These are phyloP conservation scores for Sarcodon aspratus DNA, from an alignment of 768 basidiomycete species.

Conservation along the genomic window DNA sequence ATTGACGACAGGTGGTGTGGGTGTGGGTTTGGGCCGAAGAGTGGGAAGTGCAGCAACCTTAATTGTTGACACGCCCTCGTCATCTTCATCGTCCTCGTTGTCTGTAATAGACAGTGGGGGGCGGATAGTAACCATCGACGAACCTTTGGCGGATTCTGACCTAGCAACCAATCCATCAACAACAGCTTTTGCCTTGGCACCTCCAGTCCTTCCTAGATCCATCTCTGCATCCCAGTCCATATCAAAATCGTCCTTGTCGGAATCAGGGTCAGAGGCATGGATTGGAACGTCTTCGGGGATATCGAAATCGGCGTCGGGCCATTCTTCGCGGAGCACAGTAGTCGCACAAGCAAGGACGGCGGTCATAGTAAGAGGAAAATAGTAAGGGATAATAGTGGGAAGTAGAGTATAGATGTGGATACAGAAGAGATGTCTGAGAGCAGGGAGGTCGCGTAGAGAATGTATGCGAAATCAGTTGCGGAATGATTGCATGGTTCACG, in stretches of 20 bases:
- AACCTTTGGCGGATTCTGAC: slow-evolving; percentile 23
- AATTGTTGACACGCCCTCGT: slow-evolving; percentile 78
- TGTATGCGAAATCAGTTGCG: slow-evolving; percentile 5
- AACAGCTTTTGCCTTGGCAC: slow-evolving; percentile 31
- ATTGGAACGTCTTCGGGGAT: slow-evolving; percentile 65
- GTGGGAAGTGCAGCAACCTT: slow-evolving; percentile 46
- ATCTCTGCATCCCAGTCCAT: slow-evolving; percentile 80
- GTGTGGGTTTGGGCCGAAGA: slow-evolving; percentile 19
- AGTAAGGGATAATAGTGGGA: slow-evolving; percentile 5
- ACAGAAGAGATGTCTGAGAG: slow-evolving; percentile 11
- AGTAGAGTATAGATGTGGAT: slow-evolving; percentile 9
- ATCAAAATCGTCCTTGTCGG: slow-evolving; percentile 34
- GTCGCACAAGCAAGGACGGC: slow-evolving; percentile 48
- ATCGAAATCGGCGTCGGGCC: slow-evolving; percentile 83
- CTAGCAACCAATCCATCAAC: slow-evolving; percentile 26
- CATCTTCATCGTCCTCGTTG: slow-evolving; percentile 53
- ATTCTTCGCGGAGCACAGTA: slow-evolving; percentile 55
- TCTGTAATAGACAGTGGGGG: slow-evolving; percentile 44
- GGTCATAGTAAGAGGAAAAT: slow-evolving; percentile 31
- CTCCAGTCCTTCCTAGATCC: slow-evolving; percentile 49
- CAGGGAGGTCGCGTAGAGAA: slow-evolving; percentile 6
- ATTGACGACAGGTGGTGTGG: slow-evolving; percentile 19
- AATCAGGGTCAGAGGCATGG: slow-evolving; percentile 50
- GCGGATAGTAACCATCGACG: slow-evolving; percentile 48
- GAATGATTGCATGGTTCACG: slow-evolving; percentile 4